A percentile compares a stretch with the other conserved stretches of the same genome.
Conservation (phyloP, 2,329 filamentous ascomycete species). For the Elsinoe necatrix region DNA sequence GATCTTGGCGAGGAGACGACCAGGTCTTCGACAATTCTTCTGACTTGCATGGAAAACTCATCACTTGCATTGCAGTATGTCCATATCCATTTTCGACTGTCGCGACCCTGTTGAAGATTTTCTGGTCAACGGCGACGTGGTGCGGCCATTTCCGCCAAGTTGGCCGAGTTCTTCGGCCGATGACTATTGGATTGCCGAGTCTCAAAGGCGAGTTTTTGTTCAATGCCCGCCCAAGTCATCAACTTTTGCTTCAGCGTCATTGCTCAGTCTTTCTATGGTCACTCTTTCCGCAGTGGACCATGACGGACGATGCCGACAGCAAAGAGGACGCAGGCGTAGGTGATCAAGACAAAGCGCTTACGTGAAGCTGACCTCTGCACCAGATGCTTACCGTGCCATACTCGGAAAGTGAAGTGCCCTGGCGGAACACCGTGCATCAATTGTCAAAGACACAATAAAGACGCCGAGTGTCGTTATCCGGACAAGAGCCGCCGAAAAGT, state of each 20-base stretch:
- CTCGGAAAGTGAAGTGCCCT: conserved; percentile 30
- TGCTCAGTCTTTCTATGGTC: neutral
- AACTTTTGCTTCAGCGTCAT: no score
- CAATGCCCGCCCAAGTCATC: no score
- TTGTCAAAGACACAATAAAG: conserved; percentile 22
- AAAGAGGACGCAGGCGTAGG: neutral
- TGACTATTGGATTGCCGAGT: neutral
- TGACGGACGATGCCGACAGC: neutral
- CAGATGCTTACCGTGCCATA: conserved; percentile 18
- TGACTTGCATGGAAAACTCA: no score
- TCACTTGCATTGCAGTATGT: no score
- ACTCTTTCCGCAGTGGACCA: neutral
- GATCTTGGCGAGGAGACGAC: no score
- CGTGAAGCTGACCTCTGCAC: neutral
- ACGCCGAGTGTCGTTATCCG: conserved; percentile 25
- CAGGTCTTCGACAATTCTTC: no score
- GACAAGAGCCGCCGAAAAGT: conserved; percentile 25
- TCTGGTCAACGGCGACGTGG: no score
- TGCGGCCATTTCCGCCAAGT: no score
- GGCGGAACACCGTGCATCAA: conserved; percentile 28
- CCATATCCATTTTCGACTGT: no score
- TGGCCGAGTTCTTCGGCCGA: no score
- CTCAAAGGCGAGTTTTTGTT: no score
- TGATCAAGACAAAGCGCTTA: neutral
- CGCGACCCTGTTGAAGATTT: no score